These are phyloP conservation scores for Ceratocystis cacaofunesta DNA, from an alignment of 2,329 filamentous ascomycete genomes.

Conservation along the genomic window DNA sequence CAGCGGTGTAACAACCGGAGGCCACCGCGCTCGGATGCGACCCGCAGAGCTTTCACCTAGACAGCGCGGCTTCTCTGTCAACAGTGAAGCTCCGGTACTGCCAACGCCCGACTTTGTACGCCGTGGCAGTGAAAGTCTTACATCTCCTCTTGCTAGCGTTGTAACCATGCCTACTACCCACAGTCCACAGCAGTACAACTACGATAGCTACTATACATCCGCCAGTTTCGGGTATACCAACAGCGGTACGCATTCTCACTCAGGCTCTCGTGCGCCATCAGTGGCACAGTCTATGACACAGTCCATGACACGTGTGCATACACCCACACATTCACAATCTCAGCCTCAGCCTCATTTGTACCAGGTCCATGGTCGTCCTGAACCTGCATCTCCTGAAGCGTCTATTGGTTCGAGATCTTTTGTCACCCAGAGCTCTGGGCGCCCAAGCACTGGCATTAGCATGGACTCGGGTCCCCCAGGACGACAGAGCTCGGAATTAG, in stretches of 20 bases:
- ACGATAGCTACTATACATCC: conserved; percentile 38
- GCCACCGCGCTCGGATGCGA: conserved; percentile 34
- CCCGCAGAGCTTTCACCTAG: conserved; percentile 37
- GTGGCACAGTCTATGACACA: conserved; percentile 12
- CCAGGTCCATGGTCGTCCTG: not conserved
- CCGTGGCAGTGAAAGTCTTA: conserved; percentile 52
- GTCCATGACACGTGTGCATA: not conserved
- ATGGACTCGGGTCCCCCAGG: conserved; percentile 28
- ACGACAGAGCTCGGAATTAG: conserved; percentile 39
- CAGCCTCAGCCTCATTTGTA: conserved; percentile 17
- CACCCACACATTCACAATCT: conserved; percentile 2
- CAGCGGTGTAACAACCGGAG: conserved; percentile 17
- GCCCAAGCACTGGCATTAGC: conserved; percentile 46
- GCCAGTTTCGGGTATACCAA: not conserved
- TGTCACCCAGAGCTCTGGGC: conserved; percentile 29
- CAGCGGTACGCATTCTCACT: conserved; percentile 1
- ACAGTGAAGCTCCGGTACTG: conserved; percentile 46
- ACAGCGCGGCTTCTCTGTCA: conserved; percentile 44
- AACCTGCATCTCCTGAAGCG: conserved; percentile 7
- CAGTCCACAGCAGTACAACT: conserved; percentile 41
- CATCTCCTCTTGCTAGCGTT: conserved; percentile 39
- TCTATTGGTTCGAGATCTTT: conserved; percentile 32
- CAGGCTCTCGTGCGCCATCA: conserved; percentile 18
- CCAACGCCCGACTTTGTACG: conserved; percentile 52
- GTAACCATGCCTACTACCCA: conserved; percentile 22